phyloP scores from a whole-genome alignment of 805 yeast genomes.

The Cyberlindnera amylophila region DNA sequence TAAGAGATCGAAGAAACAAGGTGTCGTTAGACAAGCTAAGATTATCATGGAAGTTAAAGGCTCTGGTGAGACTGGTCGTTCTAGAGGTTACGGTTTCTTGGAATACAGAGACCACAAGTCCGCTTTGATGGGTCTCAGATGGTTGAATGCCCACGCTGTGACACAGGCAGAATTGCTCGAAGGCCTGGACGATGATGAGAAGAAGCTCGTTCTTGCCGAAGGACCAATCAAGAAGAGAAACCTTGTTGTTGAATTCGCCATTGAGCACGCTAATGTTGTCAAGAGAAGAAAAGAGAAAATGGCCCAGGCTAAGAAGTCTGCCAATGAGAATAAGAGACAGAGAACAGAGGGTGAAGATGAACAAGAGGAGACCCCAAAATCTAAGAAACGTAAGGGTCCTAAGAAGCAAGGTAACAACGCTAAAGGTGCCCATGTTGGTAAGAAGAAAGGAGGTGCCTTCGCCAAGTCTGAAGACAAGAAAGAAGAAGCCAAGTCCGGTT shows the following conservation, averaged over 20 bases:
- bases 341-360: conserved; percentile 23
- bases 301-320: conserved; percentile 36
- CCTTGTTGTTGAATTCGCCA: conserved; percentile 89
- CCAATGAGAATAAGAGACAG: conserved; percentile 26
- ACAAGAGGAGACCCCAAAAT: conserved; percentile 14
- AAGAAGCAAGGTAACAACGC: conserved; percentile 43
- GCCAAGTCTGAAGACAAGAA: conserved; percentile 9
- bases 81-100: conserved; percentile 95
- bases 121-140: conserved; percentile 94
- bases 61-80: conserved; percentile 80
- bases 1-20: conserved; percentile 69
- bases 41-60: conserved; percentile 91
- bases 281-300: conserved; percentile 81
- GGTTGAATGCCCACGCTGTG: conserved; percentile 93
- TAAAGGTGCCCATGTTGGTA: conserved; percentile 32
- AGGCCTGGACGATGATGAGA: conserved; percentile 69
- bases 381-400: conserved; percentile 19
- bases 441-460: conserved; percentile 11
- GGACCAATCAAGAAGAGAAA: conserved; percentile 55
- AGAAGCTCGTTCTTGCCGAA: conserved; percentile 50
- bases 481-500: conserved; percentile 30
- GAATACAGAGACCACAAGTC: conserved; percentile 89
- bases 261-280: conserved; percentile 91
- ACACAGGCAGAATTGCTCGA: conserved; percentile 62
- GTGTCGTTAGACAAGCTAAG: conserved; percentile 92